Conservation (phyloP, 2,329 filamentous ascomycete genomes). For the Tolypocladium album region DNA sequence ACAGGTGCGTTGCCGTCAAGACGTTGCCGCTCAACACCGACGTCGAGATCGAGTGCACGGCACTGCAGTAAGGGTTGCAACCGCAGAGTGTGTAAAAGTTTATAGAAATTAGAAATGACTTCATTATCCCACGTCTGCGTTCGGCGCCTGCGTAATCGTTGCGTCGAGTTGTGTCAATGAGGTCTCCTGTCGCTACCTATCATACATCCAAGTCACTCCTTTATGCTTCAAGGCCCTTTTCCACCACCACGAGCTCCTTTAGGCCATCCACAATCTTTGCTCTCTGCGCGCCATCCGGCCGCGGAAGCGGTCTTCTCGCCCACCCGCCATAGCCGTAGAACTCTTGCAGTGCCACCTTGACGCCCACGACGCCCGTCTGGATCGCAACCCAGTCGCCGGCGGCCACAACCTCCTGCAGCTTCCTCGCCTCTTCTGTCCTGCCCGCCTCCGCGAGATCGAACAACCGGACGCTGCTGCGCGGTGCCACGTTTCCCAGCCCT, state of each 20-base stretch:
- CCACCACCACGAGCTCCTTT: slow-evolving; percentile 54
- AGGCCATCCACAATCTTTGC: slow-evolving; percentile 43
- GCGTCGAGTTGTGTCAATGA: neutral
- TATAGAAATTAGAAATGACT: neutral
- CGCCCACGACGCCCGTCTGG: slow-evolving; percentile 56
- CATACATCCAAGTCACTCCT: neutral
- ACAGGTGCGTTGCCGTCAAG: slow-evolving; percentile 24
- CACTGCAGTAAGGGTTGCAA: slow-evolving; percentile 6
- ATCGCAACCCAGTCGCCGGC: slow-evolving; percentile 60
- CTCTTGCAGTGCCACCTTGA: slow-evolving; percentile 52
- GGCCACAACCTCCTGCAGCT: slow-evolving; percentile 53
- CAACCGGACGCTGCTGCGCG: slow-evolving; percentile 51
- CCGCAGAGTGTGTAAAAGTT: neutral
- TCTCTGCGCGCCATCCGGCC: slow-evolving; percentile 46
- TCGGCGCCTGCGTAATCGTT: neutral
- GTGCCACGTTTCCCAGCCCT: slow-evolving; percentile 62
- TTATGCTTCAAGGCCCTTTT: slow-evolving; percentile 35
- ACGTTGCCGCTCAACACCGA: slow-evolving; percentile 20
- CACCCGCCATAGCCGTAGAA: slow-evolving; percentile 55
- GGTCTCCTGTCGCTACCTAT: neutral
- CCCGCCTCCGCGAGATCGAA: slow-evolving; percentile 49
- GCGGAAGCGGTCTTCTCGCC: slow-evolving; percentile 52
- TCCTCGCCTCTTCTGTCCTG: slow-evolving; percentile 44
- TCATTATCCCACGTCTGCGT: neutral
- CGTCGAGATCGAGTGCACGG: slow-evolving; percentile 23